Evolutionary conservation across 805 yeast species (phyloP).

Genomic region (Candida ponderosae): DNA sequence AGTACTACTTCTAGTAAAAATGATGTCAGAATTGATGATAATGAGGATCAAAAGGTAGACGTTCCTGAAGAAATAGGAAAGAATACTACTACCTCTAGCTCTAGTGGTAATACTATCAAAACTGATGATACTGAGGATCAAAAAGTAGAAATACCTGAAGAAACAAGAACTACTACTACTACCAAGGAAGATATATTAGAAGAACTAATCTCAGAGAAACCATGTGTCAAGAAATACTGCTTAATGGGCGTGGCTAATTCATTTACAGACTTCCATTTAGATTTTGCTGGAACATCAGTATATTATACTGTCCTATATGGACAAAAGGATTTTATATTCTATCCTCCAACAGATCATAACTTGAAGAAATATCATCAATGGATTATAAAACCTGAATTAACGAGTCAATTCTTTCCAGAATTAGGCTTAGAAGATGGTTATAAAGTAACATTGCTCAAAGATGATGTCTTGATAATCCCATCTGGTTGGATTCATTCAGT

Average conservation of each 20-base stretch:
- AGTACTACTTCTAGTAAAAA: too few relatives aligned
- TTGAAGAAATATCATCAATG: constrained; percentile 57
- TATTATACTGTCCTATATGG: constrained; percentile 82
- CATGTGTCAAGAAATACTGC: constrained; percentile 69
- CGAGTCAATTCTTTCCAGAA: constrained; percentile 57
- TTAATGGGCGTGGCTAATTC: constrained; percentile 78
- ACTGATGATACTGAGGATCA: background rate
- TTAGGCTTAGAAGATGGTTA: constrained; percentile 38
- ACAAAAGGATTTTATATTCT: constrained; percentile 62
- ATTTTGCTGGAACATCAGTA: constrained; percentile 89
- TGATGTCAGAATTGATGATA: background rate
- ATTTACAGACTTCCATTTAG: constrained; percentile 86
- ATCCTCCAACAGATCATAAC: constrained; percentile 67
- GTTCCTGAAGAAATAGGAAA: constrained; percentile 4
- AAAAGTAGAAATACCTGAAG: constrained; percentile 2
- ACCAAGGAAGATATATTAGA: constrained; percentile 5
- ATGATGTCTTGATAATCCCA: constrained; percentile 78
- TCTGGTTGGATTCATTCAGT: constrained; percentile 94
- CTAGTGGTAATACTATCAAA: too few relatives aligned
- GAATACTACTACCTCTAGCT: constrained; percentile 2
- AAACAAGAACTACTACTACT: too few relatives aligned
- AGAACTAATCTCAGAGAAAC: constrained; percentile 23
- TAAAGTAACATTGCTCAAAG: constrained; percentile 44
- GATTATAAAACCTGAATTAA: constrained; percentile 63
- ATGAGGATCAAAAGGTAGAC: background rate